Evolutionary conservation across 1,139 yeast species (phyloP), one percentile per base, ranked within the genome.

Genomic region (Hansenula anomala): DNA sequence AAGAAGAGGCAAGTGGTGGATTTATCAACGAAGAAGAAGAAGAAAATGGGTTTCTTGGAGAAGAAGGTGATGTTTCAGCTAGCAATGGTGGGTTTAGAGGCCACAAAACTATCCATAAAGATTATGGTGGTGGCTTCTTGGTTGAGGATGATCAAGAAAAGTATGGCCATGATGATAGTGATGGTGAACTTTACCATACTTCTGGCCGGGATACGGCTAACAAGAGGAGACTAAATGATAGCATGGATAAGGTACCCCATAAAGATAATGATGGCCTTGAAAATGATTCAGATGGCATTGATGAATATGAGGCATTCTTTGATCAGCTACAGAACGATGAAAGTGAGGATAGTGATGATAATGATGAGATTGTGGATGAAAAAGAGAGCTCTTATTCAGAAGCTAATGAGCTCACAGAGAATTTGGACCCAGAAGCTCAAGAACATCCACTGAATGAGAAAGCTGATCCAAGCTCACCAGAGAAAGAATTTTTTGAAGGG

Each of bases 221-320:
- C 8, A 20, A 20, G 22, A n/a, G n/a, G n/a, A n/a, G 6, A 20
- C 23, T 20, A 20, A 9, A 20, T 20, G 23, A 20, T 7, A 9
- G 23, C 9, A 6, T 9, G 9, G 23, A 20, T 7, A 7, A 32
- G 12, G 14, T 31, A 13, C 38, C 30, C 12, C 13, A 14, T 13
- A n/a, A 18, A 15, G 38, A 36, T 2, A 36, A 31, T 17, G 30
- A 26, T 22, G 37, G 28, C n/a, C n/a, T n/a, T n/a, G 22, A 20
- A 20, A 9, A 20, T 20, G 9, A 9, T 9, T 20, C 9, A 6
- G 40, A 31, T 7, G 43, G 34, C 4, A 18, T 41, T 4, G 48
- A 44, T 12, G 46, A 48, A 14, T 41, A 29, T 28, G 46, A 41
- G 16, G 40, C 41, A 6, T 42, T 45, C 24, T 43, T 43, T 31